Conservation (phyloP, 768 basidiomycete species). For the Mrakia blollopis region DNA sequence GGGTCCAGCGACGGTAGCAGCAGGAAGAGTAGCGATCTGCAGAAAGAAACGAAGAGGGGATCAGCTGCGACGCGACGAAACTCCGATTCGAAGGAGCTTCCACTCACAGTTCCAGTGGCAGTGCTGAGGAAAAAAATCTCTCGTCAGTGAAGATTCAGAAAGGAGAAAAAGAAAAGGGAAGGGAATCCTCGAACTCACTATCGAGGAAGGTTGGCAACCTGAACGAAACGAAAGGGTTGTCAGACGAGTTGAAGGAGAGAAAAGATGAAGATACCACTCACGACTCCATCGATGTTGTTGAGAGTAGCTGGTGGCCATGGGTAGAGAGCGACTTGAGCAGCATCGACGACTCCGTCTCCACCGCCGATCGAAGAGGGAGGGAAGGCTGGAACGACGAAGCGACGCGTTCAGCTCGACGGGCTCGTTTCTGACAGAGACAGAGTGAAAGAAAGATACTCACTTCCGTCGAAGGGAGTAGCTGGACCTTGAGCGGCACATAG, state of each 20-base stretch:
- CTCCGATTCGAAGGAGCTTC: neutral
- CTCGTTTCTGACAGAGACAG: neutral
- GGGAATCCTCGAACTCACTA: constrained; percentile 10
- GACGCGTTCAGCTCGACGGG: neutral
- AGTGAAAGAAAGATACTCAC: neutral
- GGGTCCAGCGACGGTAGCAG: constrained; percentile 49
- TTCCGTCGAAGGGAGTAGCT: constrained; percentile 19
- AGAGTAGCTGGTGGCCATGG: constrained; percentile 18
- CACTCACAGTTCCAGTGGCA: too few relatives aligned
- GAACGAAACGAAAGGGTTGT: neutral
- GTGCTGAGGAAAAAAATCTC: too few relatives aligned
- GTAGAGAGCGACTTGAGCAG: neutral
- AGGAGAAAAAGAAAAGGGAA: neutral
- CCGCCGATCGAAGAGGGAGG: constrained; percentile 16
- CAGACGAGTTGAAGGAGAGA: neutral
- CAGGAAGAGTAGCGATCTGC: constrained; percentile 47
- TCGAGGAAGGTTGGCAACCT: constrained; percentile 9
- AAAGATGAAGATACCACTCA: neutral
- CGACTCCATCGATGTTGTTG: neutral
- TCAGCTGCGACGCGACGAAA: neutral
- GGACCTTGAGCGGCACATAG: constrained; percentile 55
- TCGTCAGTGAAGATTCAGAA: neutral
- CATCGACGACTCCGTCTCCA: constrained; percentile 3
- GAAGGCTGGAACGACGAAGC: neutral
- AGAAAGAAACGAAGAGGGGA: constrained; percentile 48